Evolutionary conservation across 441 rosid genomes (phyloP).

Genomic region (Theobroma grandiflorum): DNA sequence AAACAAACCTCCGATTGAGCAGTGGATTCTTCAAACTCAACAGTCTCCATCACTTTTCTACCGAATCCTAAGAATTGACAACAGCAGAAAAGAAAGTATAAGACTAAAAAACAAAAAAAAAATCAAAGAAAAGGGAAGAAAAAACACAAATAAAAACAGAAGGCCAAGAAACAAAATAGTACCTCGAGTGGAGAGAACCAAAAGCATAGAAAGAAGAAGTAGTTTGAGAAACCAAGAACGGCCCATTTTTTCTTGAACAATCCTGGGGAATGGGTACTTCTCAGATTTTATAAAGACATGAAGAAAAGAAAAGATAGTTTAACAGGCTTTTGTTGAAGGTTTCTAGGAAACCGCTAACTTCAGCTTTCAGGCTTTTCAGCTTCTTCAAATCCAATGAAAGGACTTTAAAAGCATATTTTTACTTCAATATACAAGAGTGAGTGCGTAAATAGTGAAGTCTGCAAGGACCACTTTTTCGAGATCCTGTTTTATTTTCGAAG

Average conservation of each 20-base stretch:
- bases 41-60: conserved; percentile 44
- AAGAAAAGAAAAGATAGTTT: not conserved
- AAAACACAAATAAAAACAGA: not conserved
- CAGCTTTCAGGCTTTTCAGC: conserved; percentile 23
- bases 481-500: not conserved
- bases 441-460: not conserved
- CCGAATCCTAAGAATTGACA: conserved; percentile 44
- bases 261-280: conserved; percentile 39
- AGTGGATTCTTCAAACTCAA: conserved; percentile 33
- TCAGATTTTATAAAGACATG: conserved; percentile 1
- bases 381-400: conserved; percentile 50
- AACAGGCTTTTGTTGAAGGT: conserved; percentile 1
- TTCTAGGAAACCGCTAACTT: conserved; percentile 3
- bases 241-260: conserved; percentile 48
- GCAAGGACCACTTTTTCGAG: not conserved
- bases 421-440: not conserved
- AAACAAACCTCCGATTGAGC: conserved; percentile 38
- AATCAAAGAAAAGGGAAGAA: not conserved
- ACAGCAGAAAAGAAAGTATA: not conserved
- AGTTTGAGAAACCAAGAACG: conserved; percentile 39
- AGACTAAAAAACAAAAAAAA: not conserved
- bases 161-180: not conserved
- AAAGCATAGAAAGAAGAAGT: conserved; percentile 44
- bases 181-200: conserved; percentile 57
- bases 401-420: conserved; percentile 25